Percentiles rank a stretch among this genome's conserved stretches.
Evolutionary conservation across 1,139 yeast species (phyloP).

Genomic region (Lodderomyces metapsilosis): DNA sequence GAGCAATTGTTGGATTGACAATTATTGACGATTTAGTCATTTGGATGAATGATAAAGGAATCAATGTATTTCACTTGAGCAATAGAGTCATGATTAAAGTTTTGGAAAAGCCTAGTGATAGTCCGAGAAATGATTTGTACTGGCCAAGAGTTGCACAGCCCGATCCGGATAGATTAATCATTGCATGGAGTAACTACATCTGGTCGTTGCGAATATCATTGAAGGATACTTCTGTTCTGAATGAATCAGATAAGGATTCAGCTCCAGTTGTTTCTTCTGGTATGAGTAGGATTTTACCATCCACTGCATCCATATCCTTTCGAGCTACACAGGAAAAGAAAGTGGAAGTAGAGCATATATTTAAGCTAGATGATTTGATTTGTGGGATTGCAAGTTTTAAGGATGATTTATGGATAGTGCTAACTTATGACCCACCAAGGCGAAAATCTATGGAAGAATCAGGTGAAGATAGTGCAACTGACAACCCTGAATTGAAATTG

Average conservation of each 20-base stretch:
- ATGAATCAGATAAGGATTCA: slow-evolving; percentile 9
- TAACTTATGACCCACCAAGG: slow-evolving; percentile 53
- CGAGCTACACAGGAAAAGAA: slow-evolving; percentile 55
- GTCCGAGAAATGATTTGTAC: slow-evolving; percentile 76
- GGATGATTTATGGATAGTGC: slow-evolving; percentile 61
- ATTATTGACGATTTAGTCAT: slow-evolving; percentile 60
- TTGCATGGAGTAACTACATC: slow-evolving; percentile 82
- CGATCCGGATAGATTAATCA: slow-evolving; percentile 64
- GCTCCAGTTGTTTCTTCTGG: slow-evolving; percentile 21
- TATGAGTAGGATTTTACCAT: slow-evolving; percentile 46
- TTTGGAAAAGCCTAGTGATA: slow-evolving; percentile 56
- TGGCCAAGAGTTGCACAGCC: slow-evolving; percentile 77
- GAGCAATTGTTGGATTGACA: slow-evolving; percentile 71
- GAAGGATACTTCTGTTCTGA: slow-evolving; percentile 15
- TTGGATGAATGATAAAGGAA: slow-evolving; percentile 87
- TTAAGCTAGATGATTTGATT: slow-evolving; percentile 57
- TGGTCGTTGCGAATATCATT: slow-evolving; percentile 66
- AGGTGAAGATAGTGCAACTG: slow-evolving; percentile 26
- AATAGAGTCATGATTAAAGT: slow-evolving; percentile 45
- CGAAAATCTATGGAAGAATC: slow-evolving; percentile 15
- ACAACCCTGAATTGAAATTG: slow-evolving; percentile 68
- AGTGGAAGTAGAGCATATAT: slow-evolving; percentile 56
- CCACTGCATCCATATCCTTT: slow-evolving; percentile 67
- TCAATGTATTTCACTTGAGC: slow-evolving; percentile 54
- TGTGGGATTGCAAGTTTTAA: slow-evolving; percentile 78